Evolutionary conservation across 345 rosid genomes (phyloP).

Genomic region (Euphorbia pulcherrima): DNA sequence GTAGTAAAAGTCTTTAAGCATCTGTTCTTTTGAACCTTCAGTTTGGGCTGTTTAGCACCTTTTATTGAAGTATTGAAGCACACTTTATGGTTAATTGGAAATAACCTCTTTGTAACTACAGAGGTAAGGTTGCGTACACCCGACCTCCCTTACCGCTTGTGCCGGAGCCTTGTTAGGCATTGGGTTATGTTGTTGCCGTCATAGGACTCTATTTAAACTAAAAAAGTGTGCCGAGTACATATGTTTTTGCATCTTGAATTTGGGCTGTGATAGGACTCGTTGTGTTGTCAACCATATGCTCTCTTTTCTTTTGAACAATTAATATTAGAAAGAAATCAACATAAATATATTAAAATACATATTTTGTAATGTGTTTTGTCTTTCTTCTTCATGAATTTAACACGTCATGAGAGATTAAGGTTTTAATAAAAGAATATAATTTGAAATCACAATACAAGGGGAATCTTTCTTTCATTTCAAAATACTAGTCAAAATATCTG

Average conservation of each 20-base stretch:
- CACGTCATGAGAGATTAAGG: background rate
- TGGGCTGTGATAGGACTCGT: background rate
- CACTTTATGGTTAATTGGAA: too few relatives aligned
- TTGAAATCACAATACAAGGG: background rate
- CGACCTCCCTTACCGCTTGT: too few relatives aligned
- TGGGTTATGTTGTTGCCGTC: background rate
- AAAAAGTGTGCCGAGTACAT: background rate
- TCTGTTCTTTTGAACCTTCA: background rate
- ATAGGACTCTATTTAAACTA: background rate
- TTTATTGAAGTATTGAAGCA: background rate
- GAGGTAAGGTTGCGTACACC: too few relatives aligned
- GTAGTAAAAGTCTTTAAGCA: too few relatives aligned
- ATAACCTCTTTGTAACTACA: background rate
- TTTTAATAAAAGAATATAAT: background rate
- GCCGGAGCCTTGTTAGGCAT: too few relatives aligned
- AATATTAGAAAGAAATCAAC: background rate
- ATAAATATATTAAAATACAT: background rate
- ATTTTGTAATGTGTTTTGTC: background rate
- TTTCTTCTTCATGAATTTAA: background rate
- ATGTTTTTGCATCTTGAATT: background rate
- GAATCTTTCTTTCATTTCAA: background rate
- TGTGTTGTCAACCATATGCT: background rate
- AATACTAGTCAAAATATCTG: background rate
- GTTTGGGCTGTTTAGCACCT: background rate
- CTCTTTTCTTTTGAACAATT: background rate